phyloP scores from a whole-genome alignment of 2,329 filamentous ascomycete species.

The Monosporascus sp. region DNA sequence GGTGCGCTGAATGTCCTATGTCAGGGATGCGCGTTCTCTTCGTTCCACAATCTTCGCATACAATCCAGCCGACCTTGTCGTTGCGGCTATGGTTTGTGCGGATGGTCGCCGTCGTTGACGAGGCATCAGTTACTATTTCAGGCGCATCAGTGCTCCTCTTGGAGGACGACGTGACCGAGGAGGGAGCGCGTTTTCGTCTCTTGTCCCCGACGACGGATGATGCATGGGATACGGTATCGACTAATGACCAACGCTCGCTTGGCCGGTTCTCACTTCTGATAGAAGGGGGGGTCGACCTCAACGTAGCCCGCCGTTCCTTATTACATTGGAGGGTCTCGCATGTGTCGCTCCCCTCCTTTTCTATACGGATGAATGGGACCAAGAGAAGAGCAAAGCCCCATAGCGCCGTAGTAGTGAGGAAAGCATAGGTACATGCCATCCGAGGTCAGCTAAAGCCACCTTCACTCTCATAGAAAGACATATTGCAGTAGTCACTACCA shows the following conservation, averaged over 20 bases:
- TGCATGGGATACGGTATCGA: slow-evolving; percentile 16
- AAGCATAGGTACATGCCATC: slow-evolving; percentile 25
- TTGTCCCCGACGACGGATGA: slow-evolving; percentile 4
- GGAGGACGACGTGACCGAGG: slow-evolving; percentile 21
- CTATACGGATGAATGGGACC: slow-evolving; percentile 26
- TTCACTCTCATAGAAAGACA: slow-evolving; percentile 24
- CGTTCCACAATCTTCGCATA: slow-evolving; percentile 27
- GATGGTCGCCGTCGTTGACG: slow-evolving; percentile 16
- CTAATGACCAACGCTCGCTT: slow-evolving; percentile 27
- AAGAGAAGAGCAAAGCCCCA: slow-evolving; percentile 23
- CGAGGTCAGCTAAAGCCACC: slow-evolving; percentile 13
- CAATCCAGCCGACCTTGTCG: slow-evolving; percentile 25
- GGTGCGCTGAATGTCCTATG: slow-evolving; percentile 7
- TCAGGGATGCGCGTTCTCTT: slow-evolving; percentile 19
- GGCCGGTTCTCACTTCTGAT: slow-evolving; percentile 15
- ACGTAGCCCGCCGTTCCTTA: neutral
- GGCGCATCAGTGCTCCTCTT: slow-evolving; percentile 17
- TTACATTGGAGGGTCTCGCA: slow-evolving; percentile 1
- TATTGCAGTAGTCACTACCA: slow-evolving; percentile 27
- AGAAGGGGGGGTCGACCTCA: slow-evolving; percentile 1
- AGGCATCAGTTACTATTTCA: slow-evolving; percentile 10
- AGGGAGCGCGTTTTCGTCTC: slow-evolving; percentile 16
- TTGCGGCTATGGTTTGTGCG: slow-evolving; percentile 17
- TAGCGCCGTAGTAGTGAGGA: slow-evolving; percentile 26
- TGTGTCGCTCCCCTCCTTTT: slow-evolving; percentile 17